phyloP scores from a whole-genome alignment of 2,329 filamentous ascomycete species.

The Colletotrichum sp. region DNA sequence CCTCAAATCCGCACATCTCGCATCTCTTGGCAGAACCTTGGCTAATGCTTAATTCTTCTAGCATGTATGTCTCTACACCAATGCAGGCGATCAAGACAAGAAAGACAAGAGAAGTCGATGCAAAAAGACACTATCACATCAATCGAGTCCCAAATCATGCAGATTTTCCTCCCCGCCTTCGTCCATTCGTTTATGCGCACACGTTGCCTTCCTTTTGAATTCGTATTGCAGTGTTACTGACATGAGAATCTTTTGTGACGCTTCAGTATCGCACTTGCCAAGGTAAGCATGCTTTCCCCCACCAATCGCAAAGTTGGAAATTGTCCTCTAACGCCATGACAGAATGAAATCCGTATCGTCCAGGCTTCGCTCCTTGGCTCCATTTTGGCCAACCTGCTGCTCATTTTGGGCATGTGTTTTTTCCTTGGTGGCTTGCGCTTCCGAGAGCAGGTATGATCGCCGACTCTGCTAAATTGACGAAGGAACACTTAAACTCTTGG shows the following conservation, averaged over 20 bases:
- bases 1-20: background rate
- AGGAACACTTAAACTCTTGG: background rate
- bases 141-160: constrained; percentile 48
- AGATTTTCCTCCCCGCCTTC: background rate
- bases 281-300: constrained; percentile 47
- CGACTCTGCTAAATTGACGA: background rate
- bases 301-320: background rate
- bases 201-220: constrained; percentile 22
- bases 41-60: constrained; percentile 28
- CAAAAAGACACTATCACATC: constrained; percentile 55
- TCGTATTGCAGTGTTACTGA: constrained; percentile 31
- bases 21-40: constrained; percentile 12
- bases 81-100: constrained; percentile 33
- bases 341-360: constrained; percentile 86
- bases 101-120: constrained; percentile 15
- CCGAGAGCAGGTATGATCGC: constrained; percentile 73
- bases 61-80: constrained; percentile 56
- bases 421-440: constrained; percentile 84
- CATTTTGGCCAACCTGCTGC: constrained; percentile 84
- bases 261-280: constrained; percentile 75
- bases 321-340: background rate
- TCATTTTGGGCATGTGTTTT: constrained; percentile 93
- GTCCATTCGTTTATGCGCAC: constrained; percentile 21
- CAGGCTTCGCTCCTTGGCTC: constrained; percentile 90
- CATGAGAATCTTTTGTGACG: constrained; percentile 23